phyloP scores from a whole-genome alignment of 805 yeast species.

The Isabelozyma heimii region DNA sequence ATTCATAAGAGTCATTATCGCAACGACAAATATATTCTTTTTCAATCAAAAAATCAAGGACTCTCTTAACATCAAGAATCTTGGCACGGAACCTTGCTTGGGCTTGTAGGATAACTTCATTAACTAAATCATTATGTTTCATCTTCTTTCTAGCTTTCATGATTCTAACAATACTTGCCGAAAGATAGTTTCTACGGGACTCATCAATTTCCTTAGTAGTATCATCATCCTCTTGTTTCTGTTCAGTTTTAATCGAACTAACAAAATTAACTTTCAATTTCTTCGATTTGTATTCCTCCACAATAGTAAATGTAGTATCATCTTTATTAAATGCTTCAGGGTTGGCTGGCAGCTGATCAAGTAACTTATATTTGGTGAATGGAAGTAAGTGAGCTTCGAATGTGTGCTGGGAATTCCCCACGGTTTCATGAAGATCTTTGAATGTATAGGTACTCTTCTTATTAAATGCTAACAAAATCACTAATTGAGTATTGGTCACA shows the following conservation, averaged over 20 bases:
- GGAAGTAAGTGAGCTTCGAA: slow-evolving; percentile 79
- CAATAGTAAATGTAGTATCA: slow-evolving; percentile 64
- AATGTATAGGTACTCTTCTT: slow-evolving; percentile 58
- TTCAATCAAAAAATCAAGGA: slow-evolving; percentile 81
- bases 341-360: slow-evolving; percentile 65
- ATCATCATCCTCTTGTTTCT: slow-evolving; percentile 67
- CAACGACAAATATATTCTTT: slow-evolving; percentile 80
- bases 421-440: slow-evolving; percentile 58
- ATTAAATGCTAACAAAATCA: slow-evolving; percentile 83
- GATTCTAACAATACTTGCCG: slow-evolving; percentile 92
- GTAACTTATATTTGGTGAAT: slow-evolving; percentile 71
- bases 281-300: slow-evolving; percentile 80
- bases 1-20: slow-evolving; percentile 72
- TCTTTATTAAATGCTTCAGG: slow-evolving; percentile 43
- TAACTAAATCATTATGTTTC: slow-evolving; percentile 75
- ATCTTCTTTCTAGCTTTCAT: slow-evolving; percentile 90
- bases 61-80: slow-evolving; percentile 80
- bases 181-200: slow-evolving; percentile 78
- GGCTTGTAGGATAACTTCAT: slow-evolving; percentile 85
- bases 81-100: slow-evolving; percentile 81
- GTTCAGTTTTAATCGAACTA: slow-evolving; percentile 57
- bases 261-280: slow-evolving; percentile 79
- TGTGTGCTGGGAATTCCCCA: slow-evolving; percentile 63
- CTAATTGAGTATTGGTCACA: slow-evolving; percentile 82
- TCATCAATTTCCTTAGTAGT: slow-evolving; percentile 80